These are phyloP conservation scores for Boletellus sp. DNA, from an alignment of 768 basidiomycete genomes.

Conservation along the genomic window DNA sequence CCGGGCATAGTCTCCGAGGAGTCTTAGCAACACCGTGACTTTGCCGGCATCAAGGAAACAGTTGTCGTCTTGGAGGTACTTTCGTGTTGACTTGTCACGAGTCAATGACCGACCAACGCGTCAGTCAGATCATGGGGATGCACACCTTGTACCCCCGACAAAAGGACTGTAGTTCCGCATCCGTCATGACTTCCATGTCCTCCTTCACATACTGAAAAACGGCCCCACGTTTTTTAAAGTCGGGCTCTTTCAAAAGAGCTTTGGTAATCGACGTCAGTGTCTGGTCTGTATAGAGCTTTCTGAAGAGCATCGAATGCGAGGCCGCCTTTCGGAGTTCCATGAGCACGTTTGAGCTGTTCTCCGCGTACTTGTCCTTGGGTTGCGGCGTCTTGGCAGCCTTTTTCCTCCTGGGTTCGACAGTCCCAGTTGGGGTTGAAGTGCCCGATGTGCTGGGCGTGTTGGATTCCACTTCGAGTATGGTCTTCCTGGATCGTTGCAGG, in stretches of 20 bases:
- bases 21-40: conserved; percentile 64
- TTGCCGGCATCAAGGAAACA: conserved; percentile 90
- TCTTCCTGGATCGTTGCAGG: conserved; percentile 79
- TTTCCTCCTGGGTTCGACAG: conserved; percentile 28
- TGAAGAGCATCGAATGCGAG: conserved; percentile 94
- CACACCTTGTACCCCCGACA: conserved; percentile 80
- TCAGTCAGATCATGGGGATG: neutral
- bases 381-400: conserved; percentile 34
- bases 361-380: conserved; percentile 68
- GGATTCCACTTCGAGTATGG: conserved; percentile 50
- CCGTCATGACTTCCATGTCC: conserved; percentile 98
- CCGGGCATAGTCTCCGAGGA: conserved; percentile 63
- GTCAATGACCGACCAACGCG: conserved; percentile 5
- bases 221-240: conserved; percentile 81
- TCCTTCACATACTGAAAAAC: conserved; percentile 86
- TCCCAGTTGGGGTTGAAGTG: conserved; percentile 27
- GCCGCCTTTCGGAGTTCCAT: conserved; percentile 98
- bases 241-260: conserved; percentile 84
- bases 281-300: conserved; percentile 76
- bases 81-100: conserved; percentile 56
- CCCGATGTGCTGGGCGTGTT: conserved; percentile 28
- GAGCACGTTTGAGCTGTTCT: conserved; percentile 88
- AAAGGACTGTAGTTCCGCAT: conserved; percentile 89
- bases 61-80: conserved; percentile 66
- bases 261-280: conserved; percentile 71